Evolutionary conservation across 2,329 filamentous ascomycete genomes (phyloP).

Genomic region (Mollisia scopiformis): DNA sequence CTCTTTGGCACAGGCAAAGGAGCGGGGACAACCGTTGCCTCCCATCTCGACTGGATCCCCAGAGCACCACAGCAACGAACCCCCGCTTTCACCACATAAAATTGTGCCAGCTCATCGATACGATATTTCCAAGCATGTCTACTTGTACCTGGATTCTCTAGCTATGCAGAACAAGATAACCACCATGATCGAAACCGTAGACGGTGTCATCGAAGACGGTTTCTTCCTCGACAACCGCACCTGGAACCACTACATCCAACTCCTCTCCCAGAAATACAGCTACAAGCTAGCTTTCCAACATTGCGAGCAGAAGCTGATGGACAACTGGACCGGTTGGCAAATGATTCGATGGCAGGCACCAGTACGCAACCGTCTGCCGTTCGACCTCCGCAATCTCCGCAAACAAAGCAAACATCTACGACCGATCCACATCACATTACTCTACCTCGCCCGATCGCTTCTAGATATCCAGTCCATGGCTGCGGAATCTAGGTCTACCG

Average conservation of each 20-base stretch:
- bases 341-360: conserved; percentile 25
- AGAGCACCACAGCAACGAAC: background rate
- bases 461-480: conserved; percentile 32
- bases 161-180: conserved; percentile 54
- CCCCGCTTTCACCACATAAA: background rate
- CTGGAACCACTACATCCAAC: conserved; percentile 79
- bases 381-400: conserved; percentile 26
- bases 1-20: conserved; percentile 55
- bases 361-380: conserved; percentile 29
- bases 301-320: conserved; percentile 80
- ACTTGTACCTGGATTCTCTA: conserved; percentile 53
- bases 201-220: conserved; percentile 57
- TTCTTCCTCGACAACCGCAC: conserved; percentile 76
- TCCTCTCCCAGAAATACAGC: conserved; percentile 62
- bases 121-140: conserved; percentile 44
- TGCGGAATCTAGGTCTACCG: conserved; percentile 29
- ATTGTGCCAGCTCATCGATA: conserved; percentile 41
- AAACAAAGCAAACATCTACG: conserved; percentile 30
- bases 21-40: conserved; percentile 41
- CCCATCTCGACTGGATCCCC: background rate
- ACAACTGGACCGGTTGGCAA: conserved; percentile 75
- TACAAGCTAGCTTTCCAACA: conserved; percentile 70
- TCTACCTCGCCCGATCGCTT: conserved; percentile 33
- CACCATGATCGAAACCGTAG: conserved; percentile 53
- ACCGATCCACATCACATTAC: conserved; percentile 34